Evolutionary conservation across 345 rosid species (phyloP).

Genomic region (Acer saccharum): DNA sequence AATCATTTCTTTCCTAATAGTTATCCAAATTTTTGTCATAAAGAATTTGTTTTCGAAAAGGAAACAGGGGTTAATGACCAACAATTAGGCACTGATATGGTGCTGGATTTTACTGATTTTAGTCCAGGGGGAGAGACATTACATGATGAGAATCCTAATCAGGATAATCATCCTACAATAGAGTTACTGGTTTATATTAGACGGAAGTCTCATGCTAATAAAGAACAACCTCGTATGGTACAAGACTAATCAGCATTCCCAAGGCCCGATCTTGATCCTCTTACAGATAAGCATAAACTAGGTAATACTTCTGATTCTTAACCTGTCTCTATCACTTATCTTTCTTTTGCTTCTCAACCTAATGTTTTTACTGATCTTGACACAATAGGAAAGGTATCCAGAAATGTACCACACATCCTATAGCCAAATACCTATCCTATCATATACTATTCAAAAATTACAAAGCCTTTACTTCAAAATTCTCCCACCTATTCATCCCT

Average conservation of each 20-base stretch:
- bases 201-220: neutral
- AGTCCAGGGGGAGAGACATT: neutral
- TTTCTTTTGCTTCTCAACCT: too few relatives aligned
- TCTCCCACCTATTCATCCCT: neutral
- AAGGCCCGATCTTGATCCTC: too few relatives aligned
- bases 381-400: neutral
- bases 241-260: neutral
- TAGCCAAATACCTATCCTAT: neutral
- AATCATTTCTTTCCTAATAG: too few relatives aligned
- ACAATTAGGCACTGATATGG: too few relatives aligned
- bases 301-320: neutral
- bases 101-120: too few relatives aligned
- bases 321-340: too few relatives aligned
- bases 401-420: neutral
- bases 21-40: too few relatives aligned
- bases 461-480: neutral
- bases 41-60: too few relatives aligned
- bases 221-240: neutral
- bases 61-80: too few relatives aligned
- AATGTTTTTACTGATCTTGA: neutral
- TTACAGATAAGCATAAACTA: neutral
- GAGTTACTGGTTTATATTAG: neutral
- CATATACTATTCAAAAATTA: neutral
- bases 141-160: neutral
- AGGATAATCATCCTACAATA: neutral